Base-by-base conservation (phyloP, 2,329 filamentous ascomycete genomes). In the Mollisiaceae sp. region DNA sequence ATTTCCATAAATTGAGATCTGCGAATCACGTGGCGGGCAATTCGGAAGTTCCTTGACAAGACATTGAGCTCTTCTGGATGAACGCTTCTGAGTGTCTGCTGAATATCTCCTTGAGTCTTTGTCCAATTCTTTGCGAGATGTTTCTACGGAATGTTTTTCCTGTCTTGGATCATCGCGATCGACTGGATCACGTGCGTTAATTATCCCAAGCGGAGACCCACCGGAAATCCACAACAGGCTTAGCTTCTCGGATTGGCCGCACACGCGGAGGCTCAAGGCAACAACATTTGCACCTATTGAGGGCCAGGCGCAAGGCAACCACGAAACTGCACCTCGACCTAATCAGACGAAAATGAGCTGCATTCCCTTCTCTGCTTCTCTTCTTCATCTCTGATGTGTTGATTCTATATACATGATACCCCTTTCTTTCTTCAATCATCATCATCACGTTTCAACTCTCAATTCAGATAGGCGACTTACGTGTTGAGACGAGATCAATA, bases 181-280 rank as follows among this genome's bases (percentile, higher is more conserved):
- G 27, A 3, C 27, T 32, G 3, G 27, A 32, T 32, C 27, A 32
- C 27, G 27, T 32, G 27, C 27, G 27, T 3, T 32, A 6, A 32
- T 32, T 32, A 3, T 3, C 27, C 27, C 6, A 32, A 32, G 27
- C 27, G 27, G 27, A 6, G 27, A 32, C 6, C 27, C 27, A 32
- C 27, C 27, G 27, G 27, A 9, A 41, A 5, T 41, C 38, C 38
- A 41, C 12, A 18, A 41, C 4, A 18, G 38, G 38, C 38, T 18
- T 41, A 41, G 38, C 8, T 12, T 41, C 38, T 32, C 27, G 27
- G 27, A 6, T 32, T 32, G 39, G 18, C 39, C 12, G 38, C 38
- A 61, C 45, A 45, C 47, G 47, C 32, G 52, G 22, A 32, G 27
- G 32, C 45, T 64, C 69, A 70, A 72, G 70, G 70, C 70, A 72